These are phyloP conservation scores for Fusarium sublunatum DNA, from an alignment of 2,329 filamentous ascomycete genomes.

Conservation along the genomic window DNA sequence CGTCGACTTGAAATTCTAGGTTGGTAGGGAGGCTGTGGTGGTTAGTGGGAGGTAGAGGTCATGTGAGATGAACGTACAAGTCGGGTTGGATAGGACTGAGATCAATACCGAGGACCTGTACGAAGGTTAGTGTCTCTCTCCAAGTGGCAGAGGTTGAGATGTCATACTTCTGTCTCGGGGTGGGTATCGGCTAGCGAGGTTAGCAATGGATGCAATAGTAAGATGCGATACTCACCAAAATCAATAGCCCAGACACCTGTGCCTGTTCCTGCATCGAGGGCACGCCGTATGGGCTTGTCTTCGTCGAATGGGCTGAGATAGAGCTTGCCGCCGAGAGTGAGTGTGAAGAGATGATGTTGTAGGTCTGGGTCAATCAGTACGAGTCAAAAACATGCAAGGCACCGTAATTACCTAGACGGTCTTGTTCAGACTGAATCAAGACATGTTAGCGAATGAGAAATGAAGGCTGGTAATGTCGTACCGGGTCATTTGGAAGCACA, in stretches of 20 bases:
- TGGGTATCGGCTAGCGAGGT: constrained; percentile 45
- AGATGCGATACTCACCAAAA: constrained; percentile 45
- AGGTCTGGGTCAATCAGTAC: constrained; percentile 42
- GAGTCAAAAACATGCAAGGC: rapidly evolving
- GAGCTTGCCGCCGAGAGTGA: constrained; percentile 50
- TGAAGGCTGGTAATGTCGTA: constrained; percentile 15
- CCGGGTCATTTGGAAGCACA: constrained; percentile 48
- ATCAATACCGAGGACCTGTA: constrained; percentile 54
- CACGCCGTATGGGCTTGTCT: constrained; percentile 40
- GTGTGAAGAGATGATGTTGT: constrained; percentile 51
- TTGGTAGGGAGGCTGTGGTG: constrained; percentile 59
- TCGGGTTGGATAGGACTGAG: constrained; percentile 57
- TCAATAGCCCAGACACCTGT: constrained; percentile 61
- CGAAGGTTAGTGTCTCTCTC: background rate
- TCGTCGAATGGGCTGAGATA: constrained; percentile 43
- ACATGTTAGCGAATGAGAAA: constrained; percentile 21
- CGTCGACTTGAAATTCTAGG: constrained; percentile 60
- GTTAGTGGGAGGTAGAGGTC: background rate
- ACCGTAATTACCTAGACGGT: constrained; percentile 45
- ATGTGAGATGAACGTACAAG: constrained; percentile 42
- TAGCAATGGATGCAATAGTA: background rate
- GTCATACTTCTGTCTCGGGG: constrained; percentile 44
- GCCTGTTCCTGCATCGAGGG: constrained; percentile 62
- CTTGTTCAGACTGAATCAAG: constrained; percentile 45
- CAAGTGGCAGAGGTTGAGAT: rapidly evolving